Base-by-base conservation (phyloP, 192 early-diverging fungal species). In the Backusella circina region DNA sequence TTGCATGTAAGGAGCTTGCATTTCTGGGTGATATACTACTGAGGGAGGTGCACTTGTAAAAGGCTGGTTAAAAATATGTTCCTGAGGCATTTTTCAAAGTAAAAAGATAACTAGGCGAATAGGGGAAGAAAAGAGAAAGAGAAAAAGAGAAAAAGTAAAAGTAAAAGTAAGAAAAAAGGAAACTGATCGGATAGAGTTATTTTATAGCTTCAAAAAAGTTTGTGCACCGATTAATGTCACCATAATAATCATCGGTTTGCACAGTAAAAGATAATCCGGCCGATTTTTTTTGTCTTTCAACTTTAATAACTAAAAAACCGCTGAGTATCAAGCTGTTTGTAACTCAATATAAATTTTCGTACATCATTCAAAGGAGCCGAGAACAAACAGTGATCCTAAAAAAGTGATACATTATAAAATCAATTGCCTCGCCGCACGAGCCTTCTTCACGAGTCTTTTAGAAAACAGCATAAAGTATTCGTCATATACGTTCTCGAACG, bases 311-410 rank as follows among this genome's bases (percentile, higher is more conserved):
- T 23, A 54, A 54, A 54, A 54, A 10, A 26, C 18, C 51, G 51
- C 51, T 54, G 51, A 54, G 51, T 54, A 54, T 54, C n/a, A 54
- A 54, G 51, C 18, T 23, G 21, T 23, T 54, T 54, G 51, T 54
- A 54, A 54, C 51, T 61, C 54, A 61, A 61, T 61, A 61, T 61
- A 61, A 61, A 61, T 61, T 61, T 61, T 61, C 54, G 54, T 61
- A 61, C 54, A 61, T 61, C 54, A 61, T 61, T 61, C 54, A 61
- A 61, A 28, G 26, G 54, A 61, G 54, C 54, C 54, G 54, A 61
- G 54, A 61, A 61, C 26, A 28, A 13, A 26, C 54, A 61, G 2
- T 61, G 23, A 61, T 61, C 54, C 23, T 28, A 23, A n/a, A 47
- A 47, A 61, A 61, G 54, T 61, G 26, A 61, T 61, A 28, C 23